Evolutionary conservation across 2,329 filamentous ascomycete genomes (phyloP), one percentile per base, ranked within the genome.

Genomic region (Proliferodiscus dingleyae): DNA sequence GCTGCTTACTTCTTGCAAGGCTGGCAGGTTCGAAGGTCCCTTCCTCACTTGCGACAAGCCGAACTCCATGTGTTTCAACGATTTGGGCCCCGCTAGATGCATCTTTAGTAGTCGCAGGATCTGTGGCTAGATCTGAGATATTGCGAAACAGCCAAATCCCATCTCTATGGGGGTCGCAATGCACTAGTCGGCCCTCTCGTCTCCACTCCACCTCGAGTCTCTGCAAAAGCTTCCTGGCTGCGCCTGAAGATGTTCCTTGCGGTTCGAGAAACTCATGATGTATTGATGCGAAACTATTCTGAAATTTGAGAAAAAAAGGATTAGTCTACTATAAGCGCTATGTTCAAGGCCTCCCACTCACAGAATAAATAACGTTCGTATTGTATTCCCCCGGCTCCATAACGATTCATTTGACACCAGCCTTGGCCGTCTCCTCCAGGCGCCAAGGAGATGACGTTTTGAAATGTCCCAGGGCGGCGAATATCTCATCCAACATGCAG

Each of bases 341-440:
- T 16, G 5, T 23, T 15, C 5, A 5, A 37, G 19, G 34, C n/a
- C 3, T 10, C 5, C 19, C 15, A 53, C 55, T 50, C 38, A 65
- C 63, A 54, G 55, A 60, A 43, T 54, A 61, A 51, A 65, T 51
- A 45, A 63, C 57, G 56, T 64, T 65, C 23, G 63, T 64, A 36
- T 49, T 47, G 47, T 61, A 63, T 36, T 65, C 62, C 21, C 61
- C 58, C 46, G 55, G 57, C 47, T 65, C 63, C 63, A 65, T 65
- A 33, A 53, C 53, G 58, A 52, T 15, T 57, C 51, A 54, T 56
- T 37, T 38, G 52, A 41, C 28, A 34, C n/a, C n/a, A 22, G 29
- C 26, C 29, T 40, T n/a, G 8, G 15, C 16, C 19, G 37, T 33
- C 41, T 39, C 30, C 19, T 34, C 24, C 45, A 45, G 43, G 26